A percentile compares a stretch with the other conserved stretches of the same genome.
Conservation (phyloP, 2,329 filamentous ascomycete species). For the Neonectria sp. region DNA sequence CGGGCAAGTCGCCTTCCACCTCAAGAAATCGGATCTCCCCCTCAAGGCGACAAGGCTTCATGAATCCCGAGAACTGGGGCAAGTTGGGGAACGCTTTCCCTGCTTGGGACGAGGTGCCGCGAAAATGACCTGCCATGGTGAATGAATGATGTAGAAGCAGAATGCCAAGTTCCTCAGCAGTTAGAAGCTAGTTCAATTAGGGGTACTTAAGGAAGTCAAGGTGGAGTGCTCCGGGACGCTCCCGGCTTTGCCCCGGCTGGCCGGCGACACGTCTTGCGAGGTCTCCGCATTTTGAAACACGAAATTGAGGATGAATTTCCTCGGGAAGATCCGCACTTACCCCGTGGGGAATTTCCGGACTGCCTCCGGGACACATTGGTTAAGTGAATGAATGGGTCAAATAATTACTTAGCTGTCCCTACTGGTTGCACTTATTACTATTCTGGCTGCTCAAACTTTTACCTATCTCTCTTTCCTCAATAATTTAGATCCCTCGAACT, state of each 20-base stretch:
- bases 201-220: constrained; percentile 8
- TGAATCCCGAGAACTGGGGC: constrained; percentile 27
- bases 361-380: neutral
- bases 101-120: constrained; percentile 1
- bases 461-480: too few species aligned
- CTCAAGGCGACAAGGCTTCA: constrained; percentile 30
- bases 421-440: too few species aligned
- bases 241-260: constrained; percentile 8
- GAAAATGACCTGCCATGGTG: constrained; percentile 25
- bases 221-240: neutral
- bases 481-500: too few species aligned
- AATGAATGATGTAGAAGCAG: neutral
- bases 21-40: constrained; percentile 19
- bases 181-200: constrained; percentile 1
- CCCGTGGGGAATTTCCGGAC: constrained; percentile 6
- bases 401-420: too few species aligned
- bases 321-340: neutral
- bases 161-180: neutral
- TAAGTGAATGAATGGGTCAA: neutral
- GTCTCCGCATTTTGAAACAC: neutral
- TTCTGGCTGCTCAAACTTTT: too few species aligned
- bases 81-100: constrained; percentile 17
- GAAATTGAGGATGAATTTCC: neutral
- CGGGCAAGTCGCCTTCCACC: constrained; percentile 13
- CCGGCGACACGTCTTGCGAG: neutral